These are phyloP conservation scores for Penicillium digitatum DNA, from an alignment of 2,329 filamentous ascomycete species.

Conservation along the genomic window DNA sequence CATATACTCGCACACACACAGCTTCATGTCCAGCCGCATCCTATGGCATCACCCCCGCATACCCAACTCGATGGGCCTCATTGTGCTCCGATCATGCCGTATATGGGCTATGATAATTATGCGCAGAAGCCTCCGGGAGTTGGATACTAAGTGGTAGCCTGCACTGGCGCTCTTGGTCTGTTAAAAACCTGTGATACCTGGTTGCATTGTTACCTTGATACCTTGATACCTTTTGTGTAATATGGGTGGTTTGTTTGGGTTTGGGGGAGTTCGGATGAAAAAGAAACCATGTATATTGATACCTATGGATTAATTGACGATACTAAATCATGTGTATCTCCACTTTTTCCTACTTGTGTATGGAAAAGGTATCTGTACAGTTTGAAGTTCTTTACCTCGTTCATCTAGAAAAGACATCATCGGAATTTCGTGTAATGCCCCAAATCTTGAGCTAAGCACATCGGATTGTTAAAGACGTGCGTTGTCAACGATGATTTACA, in stretches of 20 bases:
- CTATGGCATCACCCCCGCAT: conserved; percentile 20
- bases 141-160: conserved; percentile 16
- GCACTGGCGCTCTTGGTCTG: not conserved
- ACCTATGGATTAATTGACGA: conserved; percentile 6
- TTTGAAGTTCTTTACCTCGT: not conserved
- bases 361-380: not conserved
- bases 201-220: conserved; percentile 2
- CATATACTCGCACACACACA: not conserved
- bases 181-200: conserved; percentile 9
- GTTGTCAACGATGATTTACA: not conserved
- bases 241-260: conserved; percentile 15
- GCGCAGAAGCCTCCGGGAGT: conserved; percentile 22
- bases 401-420: not conserved
- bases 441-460: not conserved
- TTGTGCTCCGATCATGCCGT: conserved; percentile 29
- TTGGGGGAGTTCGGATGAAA: conserved; percentile 7
- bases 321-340: not conserved
- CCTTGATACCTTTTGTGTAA: conserved; percentile 7
- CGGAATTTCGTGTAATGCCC: not conserved
- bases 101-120: conserved; percentile 24
- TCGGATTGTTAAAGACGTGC: not conserved
- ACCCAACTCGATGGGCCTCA: conserved; percentile 23
- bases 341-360: not conserved
- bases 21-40: conserved; percentile 9
- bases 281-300: conserved; percentile 13